Evolutionary conservation across 805 yeast genomes (phyloP).

Genomic region (Saccharomycopsis sp.): DNA sequence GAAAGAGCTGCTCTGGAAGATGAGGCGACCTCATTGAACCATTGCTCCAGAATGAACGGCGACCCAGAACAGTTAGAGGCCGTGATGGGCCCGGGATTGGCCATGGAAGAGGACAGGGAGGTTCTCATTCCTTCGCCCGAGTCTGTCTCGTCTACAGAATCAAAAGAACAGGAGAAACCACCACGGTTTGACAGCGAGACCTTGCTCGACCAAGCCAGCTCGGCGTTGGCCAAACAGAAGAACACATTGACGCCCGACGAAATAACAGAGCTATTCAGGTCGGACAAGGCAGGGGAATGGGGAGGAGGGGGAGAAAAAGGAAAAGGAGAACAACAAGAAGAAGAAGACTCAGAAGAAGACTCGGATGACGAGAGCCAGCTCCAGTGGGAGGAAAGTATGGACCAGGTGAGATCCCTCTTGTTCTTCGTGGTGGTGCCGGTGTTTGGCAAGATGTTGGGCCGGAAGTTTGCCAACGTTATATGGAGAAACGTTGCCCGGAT

Average conservation of each 20-base stretch:
- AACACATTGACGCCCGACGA: too few species aligned
- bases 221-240: too few species aligned
- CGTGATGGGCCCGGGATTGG: too few species aligned
- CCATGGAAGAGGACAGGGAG: too few species aligned
- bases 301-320: background rate
- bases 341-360: background rate
- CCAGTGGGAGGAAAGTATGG: slow-evolving; percentile 41
- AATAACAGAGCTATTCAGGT: too few species aligned
- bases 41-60: too few species aligned
- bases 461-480: slow-evolving; percentile 26
- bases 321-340: background rate
- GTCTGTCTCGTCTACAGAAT: slow-evolving; percentile 10
- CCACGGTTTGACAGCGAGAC: background rate
- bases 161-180: background rate
- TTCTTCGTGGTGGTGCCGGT: slow-evolving; percentile 34
- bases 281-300: background rate
- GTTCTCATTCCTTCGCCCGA: slow-evolving; percentile 13
- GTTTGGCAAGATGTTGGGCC: slow-evolving; percentile 36
- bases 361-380: slow-evolving; percentile 25
- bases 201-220: too few species aligned
- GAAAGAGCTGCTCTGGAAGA: too few species aligned
- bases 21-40: too few species aligned
- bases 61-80: too few species aligned
- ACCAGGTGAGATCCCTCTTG: slow-evolving; percentile 33
- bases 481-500: slow-evolving; percentile 15